These are phyloP conservation scores for Xylariales sp. DNA, from an alignment of 2,329 filamentous ascomycete species.

Conservation along the genomic window DNA sequence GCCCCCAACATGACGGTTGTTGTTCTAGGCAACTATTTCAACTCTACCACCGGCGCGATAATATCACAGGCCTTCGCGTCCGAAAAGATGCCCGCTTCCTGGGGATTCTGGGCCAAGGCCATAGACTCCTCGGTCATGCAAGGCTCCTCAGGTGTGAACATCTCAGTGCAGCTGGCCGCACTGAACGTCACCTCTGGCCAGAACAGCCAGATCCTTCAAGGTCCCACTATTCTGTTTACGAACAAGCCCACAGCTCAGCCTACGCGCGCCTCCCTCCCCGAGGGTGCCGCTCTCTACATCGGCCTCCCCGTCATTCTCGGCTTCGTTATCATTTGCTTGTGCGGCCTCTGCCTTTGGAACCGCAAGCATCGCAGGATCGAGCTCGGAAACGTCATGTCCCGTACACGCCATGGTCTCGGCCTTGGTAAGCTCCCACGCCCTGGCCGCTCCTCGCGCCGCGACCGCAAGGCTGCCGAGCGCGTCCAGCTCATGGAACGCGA, in stretches of 20 bases:
- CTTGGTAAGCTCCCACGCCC: constrained; percentile 29
- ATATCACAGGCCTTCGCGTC: constrained; percentile 30
- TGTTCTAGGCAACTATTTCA: constrained; percentile 22
- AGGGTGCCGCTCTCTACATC: constrained; percentile 42
- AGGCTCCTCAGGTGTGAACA: constrained; percentile 35
- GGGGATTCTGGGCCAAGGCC: constrained; percentile 45
- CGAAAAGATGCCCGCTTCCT: constrained; percentile 29
- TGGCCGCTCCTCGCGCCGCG: constrained; percentile 23
- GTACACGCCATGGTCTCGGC: constrained; percentile 40
- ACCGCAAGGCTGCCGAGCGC: constrained; percentile 24
- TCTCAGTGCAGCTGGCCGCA: constrained; percentile 42
- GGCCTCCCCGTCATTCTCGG: constrained; percentile 48
- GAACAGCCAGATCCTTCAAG: constrained; percentile 26
- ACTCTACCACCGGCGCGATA: constrained; percentile 25
- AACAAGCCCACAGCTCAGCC: constrained; percentile 27
- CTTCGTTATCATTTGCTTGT: constrained; percentile 39
- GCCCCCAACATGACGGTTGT: constrained; percentile 32
- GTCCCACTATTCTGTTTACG: constrained; percentile 38
- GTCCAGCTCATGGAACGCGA: constrained; percentile 42
- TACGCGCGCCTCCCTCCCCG: constrained; percentile 25
- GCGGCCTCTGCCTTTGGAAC: constrained; percentile 56
- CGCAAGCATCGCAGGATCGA: constrained; percentile 43
- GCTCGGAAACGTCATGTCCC: constrained; percentile 48
- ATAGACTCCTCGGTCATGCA: constrained; percentile 33
- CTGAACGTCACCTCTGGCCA: constrained; percentile 24